phyloP scores from a whole-genome alignment of 192 early-diverging fungal species.

The Podila verticillata region DNA sequence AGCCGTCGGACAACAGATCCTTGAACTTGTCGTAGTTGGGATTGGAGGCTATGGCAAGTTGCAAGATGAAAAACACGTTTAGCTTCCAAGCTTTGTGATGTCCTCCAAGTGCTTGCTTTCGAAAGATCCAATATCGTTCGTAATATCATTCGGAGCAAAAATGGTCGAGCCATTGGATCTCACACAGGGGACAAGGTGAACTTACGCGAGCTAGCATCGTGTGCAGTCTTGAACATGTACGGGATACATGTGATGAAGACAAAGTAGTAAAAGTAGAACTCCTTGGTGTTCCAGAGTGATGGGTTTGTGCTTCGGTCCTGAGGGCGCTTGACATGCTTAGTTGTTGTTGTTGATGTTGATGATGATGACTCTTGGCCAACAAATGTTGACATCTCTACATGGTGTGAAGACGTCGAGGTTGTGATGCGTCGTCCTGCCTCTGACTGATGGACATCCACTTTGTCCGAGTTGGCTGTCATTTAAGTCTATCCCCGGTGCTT shows the following conservation, averaged over 20 bases:
- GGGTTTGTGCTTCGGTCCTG: slow-evolving; percentile 52
- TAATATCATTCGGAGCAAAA: no score
- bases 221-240: slow-evolving; percentile 72
- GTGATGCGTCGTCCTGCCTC: not conserved
- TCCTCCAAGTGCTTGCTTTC: not conserved
- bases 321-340: slow-evolving; percentile 7
- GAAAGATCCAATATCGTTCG: no score
- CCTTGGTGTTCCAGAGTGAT: slow-evolving; percentile 68
- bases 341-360: not conserved
- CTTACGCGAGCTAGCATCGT: slow-evolving; percentile 63
- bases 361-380: slow-evolving; percentile 10
- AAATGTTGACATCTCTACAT: not conserved
- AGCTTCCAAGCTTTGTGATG: not conserved
- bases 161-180: no score
- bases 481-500: slow-evolving; percentile 2
- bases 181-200: not conserved
- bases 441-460: not conserved
- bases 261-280: slow-evolving; percentile 83
- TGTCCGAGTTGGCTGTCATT: slow-evolving; percentile 1
- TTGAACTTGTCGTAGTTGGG: slow-evolving; percentile 50
- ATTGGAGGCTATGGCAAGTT: slow-evolving; percentile 25
- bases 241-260: slow-evolving; percentile 64
- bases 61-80: not conserved
- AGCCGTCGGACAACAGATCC: slow-evolving; percentile 53
- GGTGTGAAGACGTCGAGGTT: not conserved